Evolutionary conservation across 2,329 filamentous ascomycete species (phyloP).

Genomic region (Coleophoma cylindrospora): DNA sequence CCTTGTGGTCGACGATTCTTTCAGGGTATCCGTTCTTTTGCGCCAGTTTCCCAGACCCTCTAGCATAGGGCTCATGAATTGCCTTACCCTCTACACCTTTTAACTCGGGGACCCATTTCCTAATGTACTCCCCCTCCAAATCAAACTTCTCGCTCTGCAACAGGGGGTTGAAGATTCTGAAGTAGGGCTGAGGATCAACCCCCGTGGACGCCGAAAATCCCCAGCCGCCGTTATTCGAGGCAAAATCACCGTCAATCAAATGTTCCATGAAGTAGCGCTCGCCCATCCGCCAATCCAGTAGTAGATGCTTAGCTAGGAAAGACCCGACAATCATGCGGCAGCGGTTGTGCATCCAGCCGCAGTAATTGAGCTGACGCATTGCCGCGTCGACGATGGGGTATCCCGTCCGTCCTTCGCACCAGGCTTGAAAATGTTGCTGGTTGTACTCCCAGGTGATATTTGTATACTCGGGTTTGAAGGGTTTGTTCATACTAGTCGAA

Average conservation of each 20-base stretch:
- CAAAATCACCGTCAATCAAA: slow-evolving; percentile 30
- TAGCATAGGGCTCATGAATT: slow-evolving; percentile 75
- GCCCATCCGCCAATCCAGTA: slow-evolving; percentile 79
- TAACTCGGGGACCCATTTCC: slow-evolving; percentile 77
- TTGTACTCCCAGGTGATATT: slow-evolving; percentile 82
- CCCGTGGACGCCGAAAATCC: slow-evolving; percentile 57
- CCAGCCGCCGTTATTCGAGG: slow-evolving; percentile 28
- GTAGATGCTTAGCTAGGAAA: slow-evolving; percentile 74
- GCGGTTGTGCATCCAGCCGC: slow-evolving; percentile 80
- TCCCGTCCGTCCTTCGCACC: slow-evolving; percentile 71
- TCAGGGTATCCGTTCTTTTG: slow-evolving; percentile 67
- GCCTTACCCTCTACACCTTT: slow-evolving; percentile 57
- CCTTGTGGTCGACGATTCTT: slow-evolving; percentile 71
- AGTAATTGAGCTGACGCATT: slow-evolving; percentile 69
- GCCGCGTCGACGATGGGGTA: slow-evolving; percentile 83
- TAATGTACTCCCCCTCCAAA: slow-evolving; percentile 70
- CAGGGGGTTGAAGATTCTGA: slow-evolving; percentile 83
- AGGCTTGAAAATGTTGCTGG: slow-evolving; percentile 61
- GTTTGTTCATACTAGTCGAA: slow-evolving; percentile 58
- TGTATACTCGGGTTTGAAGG: slow-evolving; percentile 79
- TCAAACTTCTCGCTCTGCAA: slow-evolving; percentile 87
- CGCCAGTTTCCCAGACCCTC: slow-evolving; percentile 50
- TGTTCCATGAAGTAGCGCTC: slow-evolving; percentile 81
- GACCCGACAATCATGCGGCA: slow-evolving; percentile 80
- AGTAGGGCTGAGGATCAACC: slow-evolving; percentile 85